These are phyloP conservation scores for Neoascochyta sp. DNA, from an alignment of 2,329 filamentous ascomycete species.

Conservation along the genomic window DNA sequence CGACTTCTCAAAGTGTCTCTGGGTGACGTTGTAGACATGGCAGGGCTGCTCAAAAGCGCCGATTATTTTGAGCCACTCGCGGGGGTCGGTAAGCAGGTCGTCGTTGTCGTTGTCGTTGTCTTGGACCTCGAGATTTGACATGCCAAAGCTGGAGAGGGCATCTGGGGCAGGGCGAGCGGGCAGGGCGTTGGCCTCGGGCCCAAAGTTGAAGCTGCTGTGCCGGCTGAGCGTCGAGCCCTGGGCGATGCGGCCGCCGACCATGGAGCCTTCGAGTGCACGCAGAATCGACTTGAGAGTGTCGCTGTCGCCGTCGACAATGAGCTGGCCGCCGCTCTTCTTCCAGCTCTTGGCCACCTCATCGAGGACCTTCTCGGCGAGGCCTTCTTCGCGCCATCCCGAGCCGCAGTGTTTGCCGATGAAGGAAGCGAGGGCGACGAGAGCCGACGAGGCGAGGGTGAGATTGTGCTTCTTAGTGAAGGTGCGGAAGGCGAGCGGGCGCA, in stretches of 20 bases:
- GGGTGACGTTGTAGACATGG: slow-evolving; percentile 68
- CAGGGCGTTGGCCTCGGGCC: slow-evolving; percentile 35
- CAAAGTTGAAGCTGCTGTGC: slow-evolving; percentile 63
- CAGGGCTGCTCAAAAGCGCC: slow-evolving; percentile 82
- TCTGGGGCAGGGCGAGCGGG: slow-evolving; percentile 44
- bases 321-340: slow-evolving; percentile 84
- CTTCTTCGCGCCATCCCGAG: slow-evolving; percentile 93
- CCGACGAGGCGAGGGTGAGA: slow-evolving; percentile 82
- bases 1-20: slow-evolving; percentile 87
- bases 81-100: slow-evolving; percentile 62
- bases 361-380: slow-evolving; percentile 83
- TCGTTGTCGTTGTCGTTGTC: slow-evolving; percentile 53
- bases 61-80: slow-evolving; percentile 80
- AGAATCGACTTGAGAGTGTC: slow-evolving; percentile 74
- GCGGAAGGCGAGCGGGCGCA: slow-evolving; percentile 87
- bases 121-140: slow-evolving; percentile 49
- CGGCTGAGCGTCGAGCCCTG: slow-evolving; percentile 54
- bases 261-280: slow-evolving; percentile 78
- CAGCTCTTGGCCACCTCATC: slow-evolving; percentile 88
- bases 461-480: slow-evolving; percentile 98
- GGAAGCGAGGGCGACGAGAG: slow-evolving; percentile 75
- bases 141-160: slow-evolving; percentile 62
- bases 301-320: slow-evolving; percentile 79
- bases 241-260: slow-evolving; percentile 75
- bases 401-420: slow-evolving; percentile 95